Conservation (phyloP, 2,329 filamentous ascomycete genomes). For the Fusarium sp. region DNA sequence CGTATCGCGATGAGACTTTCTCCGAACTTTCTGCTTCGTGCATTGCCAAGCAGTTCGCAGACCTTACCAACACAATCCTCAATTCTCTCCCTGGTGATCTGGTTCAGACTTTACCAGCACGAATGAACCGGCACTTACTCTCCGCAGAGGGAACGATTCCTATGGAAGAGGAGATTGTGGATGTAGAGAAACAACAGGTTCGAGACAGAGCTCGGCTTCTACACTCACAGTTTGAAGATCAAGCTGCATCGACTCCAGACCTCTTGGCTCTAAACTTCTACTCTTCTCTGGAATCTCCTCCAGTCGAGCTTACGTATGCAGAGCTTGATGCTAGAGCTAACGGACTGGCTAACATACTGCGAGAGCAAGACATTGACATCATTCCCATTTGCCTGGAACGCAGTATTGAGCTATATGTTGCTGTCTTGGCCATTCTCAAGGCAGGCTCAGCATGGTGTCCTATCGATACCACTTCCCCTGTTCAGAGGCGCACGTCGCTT, state of each 20-base stretch:
- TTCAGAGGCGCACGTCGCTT: constrained; percentile 27
- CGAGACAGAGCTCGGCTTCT: not conserved
- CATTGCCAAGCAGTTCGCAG: constrained; percentile 17
- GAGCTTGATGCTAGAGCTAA: constrained; percentile 31
- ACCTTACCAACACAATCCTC: not conserved
- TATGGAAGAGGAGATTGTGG: accelerated
- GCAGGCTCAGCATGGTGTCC: constrained; percentile 33
- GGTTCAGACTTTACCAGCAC: constrained; percentile 13
- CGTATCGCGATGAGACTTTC: constrained; percentile 19
- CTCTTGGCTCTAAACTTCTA: constrained; percentile 24
- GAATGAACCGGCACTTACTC: not conserved
- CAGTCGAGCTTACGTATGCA: constrained; percentile 8
- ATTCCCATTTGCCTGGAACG: constrained; percentile 28
- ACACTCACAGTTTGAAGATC: constrained; percentile 32
- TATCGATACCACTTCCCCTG: constrained; percentile 22
- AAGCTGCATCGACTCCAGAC: constrained; percentile 8
- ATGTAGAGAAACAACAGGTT: not conserved
- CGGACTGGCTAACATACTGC: constrained; percentile 15
- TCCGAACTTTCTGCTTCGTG: constrained; percentile 7
- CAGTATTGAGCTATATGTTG: constrained; percentile 21
- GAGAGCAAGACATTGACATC: constrained; percentile 17
- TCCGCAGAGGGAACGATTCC: constrained; percentile 21
- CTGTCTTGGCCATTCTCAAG: constrained; percentile 29
- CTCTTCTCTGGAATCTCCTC: constrained; percentile 1
- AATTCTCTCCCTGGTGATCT: not conserved